A percentile compares a stretch with the other conserved stretches of the same genome.
These are phyloP conservation scores for Astrephomene gubernaculifera DNA, from an alignment of 139 green algal genomes.

Conservation along the genomic window DNA sequence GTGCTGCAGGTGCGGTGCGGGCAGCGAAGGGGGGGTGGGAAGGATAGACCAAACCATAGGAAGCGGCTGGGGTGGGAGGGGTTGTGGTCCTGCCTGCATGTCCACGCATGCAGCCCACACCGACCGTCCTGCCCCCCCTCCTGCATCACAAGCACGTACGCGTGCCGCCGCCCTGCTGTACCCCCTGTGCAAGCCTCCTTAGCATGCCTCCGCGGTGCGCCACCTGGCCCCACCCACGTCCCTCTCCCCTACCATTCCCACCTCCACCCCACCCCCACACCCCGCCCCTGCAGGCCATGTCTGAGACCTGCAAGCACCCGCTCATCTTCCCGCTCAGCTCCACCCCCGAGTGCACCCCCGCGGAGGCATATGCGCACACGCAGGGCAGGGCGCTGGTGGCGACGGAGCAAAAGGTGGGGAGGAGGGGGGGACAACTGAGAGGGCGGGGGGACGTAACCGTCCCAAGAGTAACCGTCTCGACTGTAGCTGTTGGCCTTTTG, in stretches of 20 bases:
- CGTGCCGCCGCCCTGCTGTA: too few species aligned
- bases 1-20: slow-evolving; percentile 41
- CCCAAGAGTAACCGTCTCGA: too few species aligned
- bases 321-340: slow-evolving; percentile 84
- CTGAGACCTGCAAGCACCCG: slow-evolving; percentile 63
- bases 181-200: too few species aligned
- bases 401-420: slow-evolving; percentile 35
- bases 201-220: too few species aligned
- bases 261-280: background rate
- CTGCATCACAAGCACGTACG: too few species aligned
- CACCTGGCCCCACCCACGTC: background rate
- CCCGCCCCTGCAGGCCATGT: slow-evolving; percentile 59
- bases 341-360: slow-evolving; percentile 68
- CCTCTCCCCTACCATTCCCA: background rate
- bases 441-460: too few species aligned
- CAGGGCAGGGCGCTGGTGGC: slow-evolving; percentile 62
- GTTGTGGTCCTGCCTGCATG: too few species aligned
- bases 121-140: too few species aligned
- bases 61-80: too few species aligned
- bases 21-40: background rate
- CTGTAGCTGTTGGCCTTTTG: too few species aligned
- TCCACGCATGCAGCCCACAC: too few species aligned
- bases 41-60: too few species aligned
- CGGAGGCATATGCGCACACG: slow-evolving; percentile 79
- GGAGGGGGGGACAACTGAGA: background rate